Evolutionary conservation across 2,329 filamentous ascomycete species (phyloP).

Genomic region (Phyllosticta citrichinensis): DNA sequence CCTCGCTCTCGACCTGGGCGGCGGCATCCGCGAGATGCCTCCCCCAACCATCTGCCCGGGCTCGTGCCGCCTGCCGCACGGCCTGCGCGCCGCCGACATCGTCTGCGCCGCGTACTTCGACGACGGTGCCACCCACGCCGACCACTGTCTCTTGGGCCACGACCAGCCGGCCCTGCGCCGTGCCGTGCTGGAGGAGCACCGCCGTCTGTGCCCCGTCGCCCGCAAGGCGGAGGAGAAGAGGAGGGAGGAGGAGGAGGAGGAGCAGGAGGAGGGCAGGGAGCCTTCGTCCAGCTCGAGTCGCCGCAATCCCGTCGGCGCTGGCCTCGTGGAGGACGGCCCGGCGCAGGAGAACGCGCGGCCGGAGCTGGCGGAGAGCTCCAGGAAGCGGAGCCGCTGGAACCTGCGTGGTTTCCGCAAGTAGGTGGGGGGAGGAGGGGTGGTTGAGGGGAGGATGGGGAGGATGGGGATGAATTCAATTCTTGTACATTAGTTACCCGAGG

Average conservation of each 20-base stretch:
- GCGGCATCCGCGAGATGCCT: neutral
- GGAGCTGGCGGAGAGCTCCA: neutral
- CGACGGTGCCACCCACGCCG: neutral
- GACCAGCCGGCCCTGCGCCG: neutral
- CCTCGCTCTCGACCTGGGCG: neutral
- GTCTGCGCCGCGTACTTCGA: neutral
- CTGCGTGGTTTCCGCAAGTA: neutral
- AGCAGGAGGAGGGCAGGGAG: neutral
- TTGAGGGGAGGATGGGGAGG: neutral
- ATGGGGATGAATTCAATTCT: neutral
- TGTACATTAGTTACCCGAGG: neutral
- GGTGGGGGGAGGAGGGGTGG: too few species aligned
- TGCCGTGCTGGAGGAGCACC: neutral
- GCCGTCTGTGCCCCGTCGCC: neutral
- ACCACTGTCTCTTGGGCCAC: neutral
- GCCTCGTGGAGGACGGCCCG: too few species aligned
- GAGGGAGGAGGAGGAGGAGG: neutral
- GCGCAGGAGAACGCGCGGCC: too few species aligned
- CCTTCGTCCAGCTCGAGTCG: neutral
- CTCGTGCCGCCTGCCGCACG: neutral
- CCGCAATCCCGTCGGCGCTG: too few species aligned
- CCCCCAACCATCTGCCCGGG: neutral
- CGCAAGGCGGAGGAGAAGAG: too few species aligned
- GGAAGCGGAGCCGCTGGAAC: neutral
- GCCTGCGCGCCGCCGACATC: neutral